These are phyloP conservation scores for Suhomyces tanzawaensis DNA, from an alignment of 805 yeast genomes.

Conservation along the genomic window DNA sequence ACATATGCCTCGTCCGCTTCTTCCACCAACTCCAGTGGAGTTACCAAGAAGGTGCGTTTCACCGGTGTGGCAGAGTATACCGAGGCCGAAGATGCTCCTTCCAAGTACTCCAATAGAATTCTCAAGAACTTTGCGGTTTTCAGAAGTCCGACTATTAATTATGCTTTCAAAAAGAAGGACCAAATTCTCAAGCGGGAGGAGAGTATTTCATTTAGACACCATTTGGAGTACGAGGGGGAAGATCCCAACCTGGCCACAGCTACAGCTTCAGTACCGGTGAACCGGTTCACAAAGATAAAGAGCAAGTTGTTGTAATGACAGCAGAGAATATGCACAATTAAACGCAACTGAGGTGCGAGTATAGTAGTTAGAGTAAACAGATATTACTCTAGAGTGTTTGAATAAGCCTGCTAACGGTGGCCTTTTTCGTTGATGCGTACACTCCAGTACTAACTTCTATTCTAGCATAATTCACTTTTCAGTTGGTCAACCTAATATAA, in stretches of 20 bases:
- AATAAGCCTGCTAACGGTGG: too few species aligned
- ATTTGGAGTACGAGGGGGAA: slow-evolving; percentile 6
- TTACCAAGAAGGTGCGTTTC: slow-evolving; percentile 47
- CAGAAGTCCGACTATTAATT: slow-evolving; percentile 9
- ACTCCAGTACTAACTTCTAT: too few species aligned
- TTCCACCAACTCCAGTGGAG: slow-evolving; percentile 7
- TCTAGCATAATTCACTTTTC: too few species aligned
- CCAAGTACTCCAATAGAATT: slow-evolving; percentile 35
- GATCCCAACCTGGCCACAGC: slow-evolving; percentile 6
- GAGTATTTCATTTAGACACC: slow-evolving; percentile 31
- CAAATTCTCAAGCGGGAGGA: slow-evolving; percentile 39
- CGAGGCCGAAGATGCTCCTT: slow-evolving; percentile 56
- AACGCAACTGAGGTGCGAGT: too few species aligned
- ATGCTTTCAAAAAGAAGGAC: slow-evolving; percentile 31
- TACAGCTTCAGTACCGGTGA: slow-evolving; percentile 2
- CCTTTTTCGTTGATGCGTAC: not conserved
- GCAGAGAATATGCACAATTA: not conserved
- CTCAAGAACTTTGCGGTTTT: slow-evolving; percentile 40
- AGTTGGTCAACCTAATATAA: too few species aligned
- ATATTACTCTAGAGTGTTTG: too few species aligned
- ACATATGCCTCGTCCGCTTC: slow-evolving; percentile 9
- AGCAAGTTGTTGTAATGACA: slow-evolving; percentile 14
- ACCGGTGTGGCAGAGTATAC: slow-evolving; percentile 50
- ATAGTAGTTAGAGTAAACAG: too few species aligned
- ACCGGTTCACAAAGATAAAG: slow-evolving; percentile 20